A percentile compares a stretch with the other conserved stretches of the same genome.
Conservation (phyloP, 2,329 filamentous ascomycete genomes). For the Nothophaeocryptopus gaeumannii region DNA sequence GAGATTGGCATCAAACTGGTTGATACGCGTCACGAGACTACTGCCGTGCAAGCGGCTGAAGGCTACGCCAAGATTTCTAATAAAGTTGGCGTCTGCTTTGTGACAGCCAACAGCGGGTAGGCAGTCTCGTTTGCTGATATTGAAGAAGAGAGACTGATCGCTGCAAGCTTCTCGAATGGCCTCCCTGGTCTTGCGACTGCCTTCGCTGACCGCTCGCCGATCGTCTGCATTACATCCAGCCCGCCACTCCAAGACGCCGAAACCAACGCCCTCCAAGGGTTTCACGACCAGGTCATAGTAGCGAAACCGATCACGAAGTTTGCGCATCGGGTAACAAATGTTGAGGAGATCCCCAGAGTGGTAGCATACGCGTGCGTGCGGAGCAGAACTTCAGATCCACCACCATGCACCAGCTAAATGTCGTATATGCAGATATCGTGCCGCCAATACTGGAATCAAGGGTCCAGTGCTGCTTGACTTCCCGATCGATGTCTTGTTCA, state of each 20-base stretch:
- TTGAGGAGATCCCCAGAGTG: conserved; percentile 47
- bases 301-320: conserved; percentile 48
- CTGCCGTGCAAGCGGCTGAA: conserved; percentile 49
- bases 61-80: conserved; percentile 46
- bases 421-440: not conserved
- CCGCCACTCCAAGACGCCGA: conserved; percentile 46
- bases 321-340: conserved; percentile 44
- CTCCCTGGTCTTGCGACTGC: conserved; percentile 48
- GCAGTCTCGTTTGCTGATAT: not conserved
- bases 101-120: conserved; percentile 50
- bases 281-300: conserved; percentile 47
- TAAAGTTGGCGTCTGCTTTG: conserved; percentile 47
- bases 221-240: conserved; percentile 47
- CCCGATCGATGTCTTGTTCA: conserved; percentile 43
- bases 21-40: conserved; percentile 49
- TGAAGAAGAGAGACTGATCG: not conserved
- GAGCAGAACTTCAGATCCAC: conserved; percentile 35
- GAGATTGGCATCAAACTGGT: conserved; percentile 43
- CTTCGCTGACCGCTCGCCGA: conserved; percentile 44
- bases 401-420: not conserved
- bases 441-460: conserved; percentile 38
- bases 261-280: conserved; percentile 48
- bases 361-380: conserved; percentile 37
- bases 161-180: conserved; percentile 44
- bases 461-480: conserved; percentile 42